A percentile compares a stretch with the other conserved stretches of the same genome.
phyloP scores from a whole-genome alignment of 306 rosid species.

The Cercis canadensis region DNA sequence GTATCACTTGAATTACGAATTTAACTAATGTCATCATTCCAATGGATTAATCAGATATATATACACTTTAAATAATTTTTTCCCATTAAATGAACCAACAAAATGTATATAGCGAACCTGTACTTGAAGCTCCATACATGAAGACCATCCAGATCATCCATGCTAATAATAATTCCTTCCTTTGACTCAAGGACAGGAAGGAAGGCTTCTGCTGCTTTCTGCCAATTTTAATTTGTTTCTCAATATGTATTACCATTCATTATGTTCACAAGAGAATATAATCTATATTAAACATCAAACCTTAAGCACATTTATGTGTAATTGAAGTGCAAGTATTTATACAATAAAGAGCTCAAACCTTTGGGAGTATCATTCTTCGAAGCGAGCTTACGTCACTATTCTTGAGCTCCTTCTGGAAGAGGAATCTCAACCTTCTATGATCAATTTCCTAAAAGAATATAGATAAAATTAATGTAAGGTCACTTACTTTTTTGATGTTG shows the following conservation, averaged over 20 bases:
- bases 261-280: constrained; percentile 10
- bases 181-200: constrained; percentile 86
- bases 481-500: neutral
- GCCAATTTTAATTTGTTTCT: constrained; percentile 18
- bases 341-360: constrained; percentile 53
- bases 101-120: constrained; percentile 55
- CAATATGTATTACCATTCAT: neutral
- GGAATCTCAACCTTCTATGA: constrained; percentile 66
- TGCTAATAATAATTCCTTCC: constrained; percentile 77
- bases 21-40: too few species aligned
- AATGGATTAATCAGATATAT: neutral
- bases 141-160: constrained; percentile 89
- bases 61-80: neutral
- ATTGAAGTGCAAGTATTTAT: neutral
- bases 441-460: constrained; percentile 59
- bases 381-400: constrained; percentile 96
- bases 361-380: constrained; percentile 90
- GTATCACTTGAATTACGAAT: too few species aligned
- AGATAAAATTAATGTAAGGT: constrained; percentile 2
- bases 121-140: constrained; percentile 95
- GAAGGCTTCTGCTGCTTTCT: constrained; percentile 92
- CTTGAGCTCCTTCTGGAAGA: constrained; percentile 88
- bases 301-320: neutral
- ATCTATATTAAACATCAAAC: neutral
- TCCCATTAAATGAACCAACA: neutral